Evolutionary conservation across 78 protist genomes (phyloP), one percentile per base, ranked within the genome.

Genomic region (Dictyostelium citrinum): DNA sequence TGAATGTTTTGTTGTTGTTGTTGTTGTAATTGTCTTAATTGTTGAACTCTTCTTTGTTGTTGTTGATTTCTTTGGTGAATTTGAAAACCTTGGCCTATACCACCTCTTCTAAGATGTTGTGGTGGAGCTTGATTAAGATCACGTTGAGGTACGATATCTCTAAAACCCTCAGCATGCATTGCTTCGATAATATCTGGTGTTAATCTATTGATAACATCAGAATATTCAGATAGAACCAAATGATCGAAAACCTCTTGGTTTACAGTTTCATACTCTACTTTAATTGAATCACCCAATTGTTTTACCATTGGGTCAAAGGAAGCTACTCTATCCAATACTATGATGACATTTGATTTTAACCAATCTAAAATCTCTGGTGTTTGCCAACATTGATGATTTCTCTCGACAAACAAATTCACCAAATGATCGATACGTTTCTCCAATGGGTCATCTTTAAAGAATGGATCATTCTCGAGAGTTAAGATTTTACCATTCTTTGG

Each of bases 331-430:
- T 41, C 78, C 6, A 88, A 39, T 20, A 88, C 93, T 0, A 7
- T 33, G 27, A 35, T 10, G 0, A 46, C 80, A 33, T 76, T 88
- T 43, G 51, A 33, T 46, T 88, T 88, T n/a, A 88, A 20, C 93
- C 93, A 88, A 17, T 76, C 85, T 2, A 46, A 6, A 1, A 76
- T 29, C 12, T 29, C 27, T 11, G 76, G 67, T 10, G 29, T 37
- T 29, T 83, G 29, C 95, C 95, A 91, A 17, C 83, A n/a, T 67
- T 72, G 39, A 71, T 79, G 37, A 83, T 76, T 91, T 55, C 95
- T 39, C 33, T 91, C 95, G 5, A 91, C 84, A 29, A 51, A 91
- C n/a, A 91, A 11, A 2, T 78, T 16, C 1, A 83, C 68, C 46
- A 91, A 61, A 35, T 91, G 95, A 14, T 91, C 90, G 0, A 91